A percentile compares a stretch with the other conserved stretches of the same genome.
Conservation (phyloP, 2,329 filamentous ascomycete genomes). For the Talaromyces sp. region DNA sequence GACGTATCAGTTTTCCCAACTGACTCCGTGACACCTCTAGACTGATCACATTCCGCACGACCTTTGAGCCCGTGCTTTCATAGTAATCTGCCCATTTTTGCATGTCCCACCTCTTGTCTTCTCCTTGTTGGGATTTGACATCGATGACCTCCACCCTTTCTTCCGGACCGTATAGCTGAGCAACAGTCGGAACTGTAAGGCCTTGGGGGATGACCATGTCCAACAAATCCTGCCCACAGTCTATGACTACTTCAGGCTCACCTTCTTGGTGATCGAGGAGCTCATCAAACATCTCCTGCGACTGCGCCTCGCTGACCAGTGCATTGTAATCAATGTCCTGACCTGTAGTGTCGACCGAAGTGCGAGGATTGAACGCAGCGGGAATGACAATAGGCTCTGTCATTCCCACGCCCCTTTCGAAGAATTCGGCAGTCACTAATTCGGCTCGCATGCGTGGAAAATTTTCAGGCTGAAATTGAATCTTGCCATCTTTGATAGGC, state of each 20-base stretch:
- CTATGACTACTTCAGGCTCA: slow-evolving; percentile 41
- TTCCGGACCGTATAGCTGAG: slow-evolving; percentile 58
- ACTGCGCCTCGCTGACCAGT: slow-evolving; percentile 29
- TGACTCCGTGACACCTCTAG: slow-evolving; percentile 61
- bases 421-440: slow-evolving; percentile 56
- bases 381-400: slow-evolving; percentile 63
- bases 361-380: slow-evolving; percentile 53
- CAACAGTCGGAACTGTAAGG: slow-evolving; percentile 58
- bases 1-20: slow-evolving; percentile 55
- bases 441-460: slow-evolving; percentile 61
- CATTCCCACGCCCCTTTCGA: slow-evolving; percentile 59
- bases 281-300: slow-evolving; percentile 36
- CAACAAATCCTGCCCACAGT: slow-evolving; percentile 58
- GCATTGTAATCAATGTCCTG: slow-evolving; percentile 18
- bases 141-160: slow-evolving; percentile 62
- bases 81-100: slow-evolving; percentile 64
- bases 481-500: slow-evolving; percentile 59
- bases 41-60: slow-evolving; percentile 64
- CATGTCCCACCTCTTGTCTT: slow-evolving; percentile 60
- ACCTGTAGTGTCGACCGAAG: slow-evolving; percentile 28
- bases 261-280: slow-evolving; percentile 25
- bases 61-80: slow-evolving; percentile 53
- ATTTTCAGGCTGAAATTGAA: slow-evolving; percentile 54
- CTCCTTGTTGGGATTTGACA: slow-evolving; percentile 62
- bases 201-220: slow-evolving; percentile 63